Percentiles rank a stretch among this genome's conserved stretches.
Conservation (phyloP, 257 asterid genomes). For the Solanum pimpinellifolium region DNA sequence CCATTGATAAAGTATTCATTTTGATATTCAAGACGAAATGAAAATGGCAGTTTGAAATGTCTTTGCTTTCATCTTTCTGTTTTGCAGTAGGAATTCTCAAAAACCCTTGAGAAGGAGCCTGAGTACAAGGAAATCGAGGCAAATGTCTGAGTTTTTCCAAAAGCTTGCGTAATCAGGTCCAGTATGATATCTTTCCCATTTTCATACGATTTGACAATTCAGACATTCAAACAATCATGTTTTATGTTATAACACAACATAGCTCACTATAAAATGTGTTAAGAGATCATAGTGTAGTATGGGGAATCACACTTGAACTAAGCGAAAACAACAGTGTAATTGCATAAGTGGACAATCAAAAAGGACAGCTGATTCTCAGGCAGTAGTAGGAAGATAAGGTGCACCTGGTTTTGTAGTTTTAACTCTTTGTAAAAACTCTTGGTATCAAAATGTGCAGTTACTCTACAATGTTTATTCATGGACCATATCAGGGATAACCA, state of each 20-base stretch:
- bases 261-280: background rate
- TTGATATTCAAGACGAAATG: background rate
- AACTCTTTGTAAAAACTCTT: background rate
- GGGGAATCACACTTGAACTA: background rate
- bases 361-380: background rate
- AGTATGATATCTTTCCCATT: background rate
- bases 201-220: background rate
- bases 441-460: background rate
- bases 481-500: background rate
- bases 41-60: background rate
- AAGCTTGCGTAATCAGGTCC: background rate
- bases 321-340: background rate
- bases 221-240: background rate
- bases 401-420: background rate
- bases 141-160: background rate
- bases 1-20: background rate
- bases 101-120: background rate
- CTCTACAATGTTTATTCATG: background rate
- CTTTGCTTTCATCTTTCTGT: background rate
- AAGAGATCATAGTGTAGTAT: background rate
- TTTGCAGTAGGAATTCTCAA: background rate
- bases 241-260: background rate
- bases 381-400: background rate
- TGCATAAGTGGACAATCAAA: background rate
- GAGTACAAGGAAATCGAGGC: background rate